phyloP scores from a whole-genome alignment of 176 grass and related monocot species.

The Zea luxurians region DNA sequence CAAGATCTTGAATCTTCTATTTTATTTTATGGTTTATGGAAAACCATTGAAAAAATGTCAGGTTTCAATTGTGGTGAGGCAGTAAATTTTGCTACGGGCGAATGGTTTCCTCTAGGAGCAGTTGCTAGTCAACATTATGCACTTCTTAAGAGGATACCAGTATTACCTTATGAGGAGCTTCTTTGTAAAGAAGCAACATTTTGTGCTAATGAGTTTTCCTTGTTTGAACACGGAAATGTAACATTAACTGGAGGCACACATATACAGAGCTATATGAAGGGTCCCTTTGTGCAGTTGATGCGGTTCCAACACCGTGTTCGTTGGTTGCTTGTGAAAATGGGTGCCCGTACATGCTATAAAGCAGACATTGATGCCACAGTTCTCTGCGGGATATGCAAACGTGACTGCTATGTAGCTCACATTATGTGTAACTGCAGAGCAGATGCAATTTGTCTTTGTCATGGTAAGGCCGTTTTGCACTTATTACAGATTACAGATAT shows the following conservation, averaged over 20 bases:
- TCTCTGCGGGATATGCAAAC: conserved; percentile 74
- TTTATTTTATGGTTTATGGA: conserved; percentile 24
- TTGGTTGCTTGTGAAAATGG: conserved; percentile 63
- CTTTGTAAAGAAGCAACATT: conserved; percentile 72
- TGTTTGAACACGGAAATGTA: conserved; percentile 26
- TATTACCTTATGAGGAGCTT: conserved; percentile 90
- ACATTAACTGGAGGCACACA: conserved; percentile 32
- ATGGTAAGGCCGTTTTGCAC: conserved; percentile 63
- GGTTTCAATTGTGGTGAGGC: conserved; percentile 93
- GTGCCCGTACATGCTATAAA: conserved; percentile 56
- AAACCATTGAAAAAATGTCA: conserved; percentile 27
- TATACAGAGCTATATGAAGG: conserved; percentile 48
- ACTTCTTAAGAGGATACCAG: conserved; percentile 67
- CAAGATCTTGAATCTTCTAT: conserved; percentile 25
- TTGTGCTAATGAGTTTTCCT: conserved; percentile 47
- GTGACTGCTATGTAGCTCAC: conserved; percentile 84
- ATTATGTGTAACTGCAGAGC: conserved; percentile 77
- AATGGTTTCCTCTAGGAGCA: conserved; percentile 88
- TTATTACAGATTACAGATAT: conserved; percentile 15
- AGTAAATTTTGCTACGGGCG: conserved; percentile 80
- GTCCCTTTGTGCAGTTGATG: conserved; percentile 83
- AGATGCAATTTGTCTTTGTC: conserved; percentile 79
- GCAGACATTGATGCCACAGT: conserved; percentile 44
- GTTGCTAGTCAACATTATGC: conserved; percentile 85
- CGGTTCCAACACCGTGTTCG: conserved; percentile 56